Evolutionary conservation across 139 green algal genomes (phyloP), one percentile per base, ranked within the genome.

Genomic region (Chlorella sorokiniana): DNA sequence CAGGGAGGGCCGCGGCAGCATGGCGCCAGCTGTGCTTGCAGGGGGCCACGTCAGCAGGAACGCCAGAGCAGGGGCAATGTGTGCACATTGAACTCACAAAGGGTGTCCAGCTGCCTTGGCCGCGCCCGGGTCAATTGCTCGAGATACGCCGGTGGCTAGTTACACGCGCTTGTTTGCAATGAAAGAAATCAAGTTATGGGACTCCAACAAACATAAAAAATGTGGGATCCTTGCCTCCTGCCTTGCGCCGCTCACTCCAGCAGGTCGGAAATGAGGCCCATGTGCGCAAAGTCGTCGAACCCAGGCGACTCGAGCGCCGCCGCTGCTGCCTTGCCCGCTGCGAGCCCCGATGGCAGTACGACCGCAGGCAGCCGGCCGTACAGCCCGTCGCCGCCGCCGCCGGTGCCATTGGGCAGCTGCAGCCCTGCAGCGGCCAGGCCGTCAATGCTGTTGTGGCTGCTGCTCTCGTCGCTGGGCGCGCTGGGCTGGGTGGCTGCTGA

Each of bases 201-300:
- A n/a, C n/a, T n/a, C n/a, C n/a, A n/a, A n/a, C n/a, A n/a, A n/a
- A n/a, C n/a, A n/a, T n/a, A n/a, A n/a, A n/a, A n/a, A n/a, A n/a
- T n/a, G n/a, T n/a, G n/a, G n/a, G n/a, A n/a, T n/a, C n/a, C n/a
- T n/a, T n/a, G n/a, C n/a, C n/a, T n/a, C n/a, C n/a, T n/a, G n/a
- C n/a, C n/a, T n/a, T n/a, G n/a, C n/a, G 56, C 56, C 16, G 42
- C 8, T 86, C 76, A 93, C 23, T 94, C 83, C 29, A 96, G 87
- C 62, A 96, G 81, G 75, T 96, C 93, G 5, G 87, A 91, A 63
- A 96, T 96, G 27, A 96, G 86, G 11, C 88, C 89, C 88, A 96
- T 93, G 83, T 96, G 93, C 0, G 91, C 90, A 87, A 96, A 96
- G 84, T 95, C 93, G 77, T 96, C 92, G 73, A 96, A 76, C 62